Conservation (phyloP, 23 red algal species). For the Cyanidioschyzon merolae region DNA sequence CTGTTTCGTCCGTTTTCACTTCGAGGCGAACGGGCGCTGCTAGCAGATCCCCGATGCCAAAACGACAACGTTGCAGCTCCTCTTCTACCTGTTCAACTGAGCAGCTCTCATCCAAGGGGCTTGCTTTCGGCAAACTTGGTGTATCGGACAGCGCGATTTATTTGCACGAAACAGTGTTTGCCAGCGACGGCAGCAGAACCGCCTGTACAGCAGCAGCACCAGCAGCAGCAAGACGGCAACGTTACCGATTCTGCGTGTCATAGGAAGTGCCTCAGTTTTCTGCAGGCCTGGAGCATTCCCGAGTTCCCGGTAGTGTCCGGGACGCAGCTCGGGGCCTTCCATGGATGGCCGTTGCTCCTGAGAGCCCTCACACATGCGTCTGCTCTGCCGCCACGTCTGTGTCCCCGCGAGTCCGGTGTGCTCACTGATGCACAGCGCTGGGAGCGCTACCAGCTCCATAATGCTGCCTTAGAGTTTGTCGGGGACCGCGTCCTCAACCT, state of each 20-base stretch:
- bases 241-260: neutral
- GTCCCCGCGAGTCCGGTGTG: neutral
- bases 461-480: constrained; percentile 18
- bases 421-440: neutral
- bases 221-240: no score
- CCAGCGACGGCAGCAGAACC: no score
- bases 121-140: no score
- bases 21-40: no score
- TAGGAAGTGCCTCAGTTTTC: neutral
- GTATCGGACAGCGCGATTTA: no score
- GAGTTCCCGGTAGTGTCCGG: neutral
- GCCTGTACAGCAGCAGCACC: no score
- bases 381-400: neutral
- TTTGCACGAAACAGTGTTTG: no score
- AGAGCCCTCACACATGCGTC: neutral
- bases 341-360: neutral
- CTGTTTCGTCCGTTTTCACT: no score
- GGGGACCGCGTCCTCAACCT: constrained; percentile 24
- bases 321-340: neutral
- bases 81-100: no score
- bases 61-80: no score
- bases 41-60: no score
- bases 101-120: no score
- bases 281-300: neutral
- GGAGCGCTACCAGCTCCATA: constrained; percentile 3